Percentiles rank a stretch among this genome's conserved stretches.
Evolutionary conservation across 2,329 filamentous ascomycete genomes (phyloP).

Genomic region (Aureobasidium leucospermi): DNA sequence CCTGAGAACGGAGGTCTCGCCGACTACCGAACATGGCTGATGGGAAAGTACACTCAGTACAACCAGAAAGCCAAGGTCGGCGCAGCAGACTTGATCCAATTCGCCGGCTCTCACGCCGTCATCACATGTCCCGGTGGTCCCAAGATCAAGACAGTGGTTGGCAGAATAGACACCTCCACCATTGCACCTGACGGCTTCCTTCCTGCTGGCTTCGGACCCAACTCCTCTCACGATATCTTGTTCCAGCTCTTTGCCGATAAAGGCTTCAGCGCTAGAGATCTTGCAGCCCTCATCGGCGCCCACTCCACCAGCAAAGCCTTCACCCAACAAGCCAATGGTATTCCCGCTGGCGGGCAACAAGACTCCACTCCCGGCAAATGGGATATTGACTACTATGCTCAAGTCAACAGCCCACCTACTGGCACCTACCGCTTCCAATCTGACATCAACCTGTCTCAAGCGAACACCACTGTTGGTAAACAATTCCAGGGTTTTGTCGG

Average conservation of each 20-base stretch:
- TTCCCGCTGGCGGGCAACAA: slow-evolving; percentile 32
- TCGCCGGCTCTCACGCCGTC: slow-evolving; percentile 40
- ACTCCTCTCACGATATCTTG: slow-evolving; percentile 31
- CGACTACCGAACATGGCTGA: slow-evolving; percentile 34
- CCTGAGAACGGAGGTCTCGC: slow-evolving; percentile 40
- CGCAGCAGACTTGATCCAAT: slow-evolving; percentile 49
- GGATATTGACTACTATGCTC: slow-evolving; percentile 44
- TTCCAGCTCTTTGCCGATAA: slow-evolving; percentile 44
- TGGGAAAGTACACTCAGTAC: slow-evolving; percentile 28
- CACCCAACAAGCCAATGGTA: slow-evolving; percentile 22
- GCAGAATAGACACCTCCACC: slow-evolving; percentile 38
- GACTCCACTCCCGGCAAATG: slow-evolving; percentile 44
- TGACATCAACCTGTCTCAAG: slow-evolving; percentile 26
- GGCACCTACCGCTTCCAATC: slow-evolving; percentile 26
- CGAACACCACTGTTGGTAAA: slow-evolving; percentile 24
- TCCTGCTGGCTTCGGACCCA: slow-evolving; percentile 35
- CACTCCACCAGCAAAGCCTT: slow-evolving; percentile 45
- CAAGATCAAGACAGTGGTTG: slow-evolving; percentile 43
- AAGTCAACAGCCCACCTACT: slow-evolving; percentile 22
- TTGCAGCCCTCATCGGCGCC: slow-evolving; percentile 49
- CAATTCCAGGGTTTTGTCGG: slow-evolving; percentile 30
- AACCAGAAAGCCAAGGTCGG: slow-evolving; percentile 26
- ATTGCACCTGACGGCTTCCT: slow-evolving; percentile 39
- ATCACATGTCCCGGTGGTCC: slow-evolving; percentile 47
- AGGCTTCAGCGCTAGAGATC: slow-evolving; percentile 43